Evolutionary conservation across 345 rosid species (phyloP).

Genomic region (Boechera stricta): DNA sequence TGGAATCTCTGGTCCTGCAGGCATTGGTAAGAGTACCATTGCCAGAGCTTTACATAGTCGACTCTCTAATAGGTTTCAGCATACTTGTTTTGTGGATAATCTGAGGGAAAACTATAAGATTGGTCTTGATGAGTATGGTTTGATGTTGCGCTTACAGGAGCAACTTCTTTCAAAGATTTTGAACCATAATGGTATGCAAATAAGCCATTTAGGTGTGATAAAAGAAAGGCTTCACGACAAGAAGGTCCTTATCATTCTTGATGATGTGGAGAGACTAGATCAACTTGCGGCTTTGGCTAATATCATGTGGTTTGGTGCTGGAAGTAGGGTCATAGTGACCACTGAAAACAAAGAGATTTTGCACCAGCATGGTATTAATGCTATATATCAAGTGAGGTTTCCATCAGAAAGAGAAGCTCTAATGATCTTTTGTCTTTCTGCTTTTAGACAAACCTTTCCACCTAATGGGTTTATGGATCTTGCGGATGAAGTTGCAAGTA

Average conservation of each 20-base stretch:
- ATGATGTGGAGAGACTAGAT: slow-evolving; percentile 1
- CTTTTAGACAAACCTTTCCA: neutral
- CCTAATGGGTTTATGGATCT: slow-evolving; percentile 49
- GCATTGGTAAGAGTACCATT: neutral
- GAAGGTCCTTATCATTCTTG: neutral
- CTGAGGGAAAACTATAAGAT: neutral
- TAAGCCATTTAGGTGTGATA: neutral
- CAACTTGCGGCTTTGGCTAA: neutral
- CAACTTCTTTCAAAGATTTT: neutral
- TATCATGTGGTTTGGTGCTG: neutral
- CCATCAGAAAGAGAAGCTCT: neutral
- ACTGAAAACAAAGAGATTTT: neutral
- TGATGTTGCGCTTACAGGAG: neutral
- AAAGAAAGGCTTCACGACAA: neutral
- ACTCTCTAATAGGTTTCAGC: neutral
- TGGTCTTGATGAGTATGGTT: neutral
- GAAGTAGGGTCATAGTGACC: neutral
- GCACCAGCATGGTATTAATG: neutral
- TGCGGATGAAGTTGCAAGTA: neutral
- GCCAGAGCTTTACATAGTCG: neutral
- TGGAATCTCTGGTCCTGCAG: neutral
- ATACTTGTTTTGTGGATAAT: neutral
- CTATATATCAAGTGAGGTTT: neutral
- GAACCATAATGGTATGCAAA: neutral
- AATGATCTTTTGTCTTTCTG: neutral